phyloP scores from a whole-genome alignment of 2,329 filamentous ascomycete species.

The Eutypella sp. region DNA sequence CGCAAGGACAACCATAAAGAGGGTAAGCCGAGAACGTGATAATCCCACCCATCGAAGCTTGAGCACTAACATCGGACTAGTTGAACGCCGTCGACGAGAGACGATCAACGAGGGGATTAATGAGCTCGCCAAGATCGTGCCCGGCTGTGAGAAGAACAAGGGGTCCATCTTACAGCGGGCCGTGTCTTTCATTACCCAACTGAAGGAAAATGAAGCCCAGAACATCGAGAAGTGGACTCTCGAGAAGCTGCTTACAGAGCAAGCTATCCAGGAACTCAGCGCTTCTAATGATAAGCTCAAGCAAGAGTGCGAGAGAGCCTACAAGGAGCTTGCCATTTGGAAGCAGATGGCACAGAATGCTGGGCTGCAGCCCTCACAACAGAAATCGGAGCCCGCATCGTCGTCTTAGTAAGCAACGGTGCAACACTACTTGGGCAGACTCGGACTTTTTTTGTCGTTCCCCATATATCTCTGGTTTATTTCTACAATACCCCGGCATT shows the following conservation, averaged over 20 bases:
- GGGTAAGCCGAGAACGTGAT: constrained; percentile 50
- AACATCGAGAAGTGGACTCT: constrained; percentile 94
- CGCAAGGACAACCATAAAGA: constrained; percentile 99
- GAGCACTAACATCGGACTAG: constrained; percentile 42
- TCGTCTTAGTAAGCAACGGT: constrained; percentile 5
- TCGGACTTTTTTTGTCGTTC: background rate
- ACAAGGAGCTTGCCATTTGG: constrained; percentile 74
- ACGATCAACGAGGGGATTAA: constrained; percentile 99
- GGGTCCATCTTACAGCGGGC: constrained; percentile 91
- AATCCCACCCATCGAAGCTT: too few species aligned
- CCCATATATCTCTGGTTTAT: background rate
- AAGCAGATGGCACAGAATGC: constrained; percentile 63
- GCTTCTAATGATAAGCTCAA: constrained; percentile 84
- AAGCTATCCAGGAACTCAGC: constrained; percentile 83
- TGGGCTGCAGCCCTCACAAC: constrained; percentile 44
- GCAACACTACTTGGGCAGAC: background rate
- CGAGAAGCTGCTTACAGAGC: constrained; percentile 84
- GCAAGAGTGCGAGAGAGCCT: constrained; percentile 70
- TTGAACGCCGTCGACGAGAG: constrained; percentile 91
- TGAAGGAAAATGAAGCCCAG: constrained; percentile 89
- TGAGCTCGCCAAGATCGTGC: constrained; percentile 94
- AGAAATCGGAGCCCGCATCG: constrained; percentile 32
- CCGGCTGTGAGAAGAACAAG: constrained; percentile 98
- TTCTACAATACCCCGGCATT: constrained; percentile 1
- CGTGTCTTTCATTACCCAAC: constrained; percentile 87